A percentile compares a stretch with the other conserved stretches of the same genome.
These are phyloP conservation scores for Sideroxylon spinosum DNA, from an alignment of 179 eudicot species.

Conservation along the genomic window DNA sequence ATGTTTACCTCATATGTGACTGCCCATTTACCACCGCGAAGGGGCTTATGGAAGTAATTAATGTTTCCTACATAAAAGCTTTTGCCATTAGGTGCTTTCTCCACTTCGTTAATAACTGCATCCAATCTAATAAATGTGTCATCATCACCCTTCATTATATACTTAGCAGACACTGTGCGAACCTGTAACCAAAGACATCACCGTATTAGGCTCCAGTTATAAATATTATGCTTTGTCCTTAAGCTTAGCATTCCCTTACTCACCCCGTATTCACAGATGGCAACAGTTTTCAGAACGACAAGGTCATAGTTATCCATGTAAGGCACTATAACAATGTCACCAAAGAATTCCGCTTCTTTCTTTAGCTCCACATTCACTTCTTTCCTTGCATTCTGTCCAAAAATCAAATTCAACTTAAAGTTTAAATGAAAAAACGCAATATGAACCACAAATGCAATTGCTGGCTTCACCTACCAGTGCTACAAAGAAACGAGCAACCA, in stretches of 20 bases:
- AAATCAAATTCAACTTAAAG: not conserved
- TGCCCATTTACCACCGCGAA: conserved; percentile 86
- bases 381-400: conserved; percentile 68
- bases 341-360: conserved; percentile 83
- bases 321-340: conserved; percentile 81
- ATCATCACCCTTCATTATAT: conserved; percentile 88
- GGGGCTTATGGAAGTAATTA: conserved; percentile 82
- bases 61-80: conserved; percentile 87
- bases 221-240: not conserved
- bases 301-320: conserved; percentile 90
- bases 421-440: not conserved
- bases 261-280: conserved; percentile 90
- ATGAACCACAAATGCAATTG: not conserved
- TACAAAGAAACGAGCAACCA: conserved; percentile 87
- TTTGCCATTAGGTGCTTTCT: conserved; percentile 43
- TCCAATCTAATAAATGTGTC: conserved; percentile 84
- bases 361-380: conserved; percentile 78
- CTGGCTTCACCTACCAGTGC: conserved; percentile 63
- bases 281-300: conserved; percentile 85
- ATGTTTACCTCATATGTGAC: conserved; percentile 74
- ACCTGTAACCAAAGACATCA: conserved; percentile 39
- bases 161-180: conserved; percentile 66
- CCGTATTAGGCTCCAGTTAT: not conserved
- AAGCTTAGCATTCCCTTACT: conserved; percentile 13
- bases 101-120: conserved; percentile 58